Base-by-base conservation (phyloP, 108 stramenopile species). In the Asterionellopsis glacialis region DNA sequence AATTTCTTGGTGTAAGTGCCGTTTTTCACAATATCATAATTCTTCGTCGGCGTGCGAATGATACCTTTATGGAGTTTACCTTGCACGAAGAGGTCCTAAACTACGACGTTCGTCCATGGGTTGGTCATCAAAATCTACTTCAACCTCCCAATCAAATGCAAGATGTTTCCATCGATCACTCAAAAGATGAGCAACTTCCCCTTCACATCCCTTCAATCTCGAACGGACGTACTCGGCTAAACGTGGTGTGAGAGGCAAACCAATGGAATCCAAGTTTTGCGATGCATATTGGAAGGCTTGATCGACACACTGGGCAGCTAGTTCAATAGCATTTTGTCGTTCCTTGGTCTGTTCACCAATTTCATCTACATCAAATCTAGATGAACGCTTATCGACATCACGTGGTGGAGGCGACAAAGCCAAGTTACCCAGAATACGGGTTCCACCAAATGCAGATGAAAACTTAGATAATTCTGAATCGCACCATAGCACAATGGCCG, bases 211-310 rank as follows among this genome's bases (percentile, higher is more conserved):
- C 61, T 92, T 92, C 45, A 92, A 58, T 57, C 83, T 79, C 18
- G 77, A 67, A 41, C 85, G 67, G 23, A 92, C 71, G 38, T 75
- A 83, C 66, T 92, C 87, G 13, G 87, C 87, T 33, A 92, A 51
- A 40, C 83, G 74, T 25, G 87, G 90, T 7, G 85, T 82, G 28
- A 92, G 57, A 19, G 90, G 87, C n/a, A 92, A 70, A 21, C 90
- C 90, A 52, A 92, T 88, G 0, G 83, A 69, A 51, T 92, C 87
- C 44, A 92, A 74, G 57, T 86, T 86, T 57, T 82, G 79, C 0
- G 87, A 75, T n/a, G 90, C 87, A 56, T 82, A 88, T 28, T 55
- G 68, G 49, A 92, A 92, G 55, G 90, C 90, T 79, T 92, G 87
- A 49, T 83, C 82, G 41, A 92, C 66, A 61, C 90, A 92, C 63